Percentiles rank a stretch among this genome's conserved stretches.
Evolutionary conservation across 2,329 filamentous ascomycete species (phyloP).

Genomic region (Cytospora leucostoma): DNA sequence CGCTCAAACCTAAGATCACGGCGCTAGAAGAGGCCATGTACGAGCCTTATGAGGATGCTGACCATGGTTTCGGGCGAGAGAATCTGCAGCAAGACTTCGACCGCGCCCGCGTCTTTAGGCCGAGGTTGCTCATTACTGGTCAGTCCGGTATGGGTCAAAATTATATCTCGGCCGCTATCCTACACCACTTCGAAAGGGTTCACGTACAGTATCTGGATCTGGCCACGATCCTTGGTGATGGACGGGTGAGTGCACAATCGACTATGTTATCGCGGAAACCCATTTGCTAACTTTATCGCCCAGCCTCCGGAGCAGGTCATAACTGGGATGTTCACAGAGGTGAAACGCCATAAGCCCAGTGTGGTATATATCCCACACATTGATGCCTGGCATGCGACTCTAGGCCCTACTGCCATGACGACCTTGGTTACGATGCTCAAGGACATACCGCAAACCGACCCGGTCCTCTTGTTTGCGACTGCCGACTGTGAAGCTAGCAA

Average conservation of each 20-base stretch:
- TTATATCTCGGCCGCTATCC: conserved; percentile 80
- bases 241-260: conserved; percentile 57
- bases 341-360: conserved; percentile 90
- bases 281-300: conserved; percentile 33
- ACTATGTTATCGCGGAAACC: conserved; percentile 21
- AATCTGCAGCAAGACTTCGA: conserved; percentile 78
- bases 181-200: conserved; percentile 90
- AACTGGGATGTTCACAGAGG: conserved; percentile 87
- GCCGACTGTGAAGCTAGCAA: conserved; percentile 69
- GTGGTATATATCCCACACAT: conserved; percentile 93
- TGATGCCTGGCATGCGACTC: conserved; percentile 76
- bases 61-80: conserved; percentile 83
- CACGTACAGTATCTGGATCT: conserved; percentile 96
- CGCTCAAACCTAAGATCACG: conserved; percentile 81
- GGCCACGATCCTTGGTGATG: conserved; percentile 81
- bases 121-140: conserved; percentile 82
- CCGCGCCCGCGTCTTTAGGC: conserved; percentile 82
- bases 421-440: conserved; percentile 83
- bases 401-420: conserved; percentile 66
- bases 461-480: conserved; percentile 84
- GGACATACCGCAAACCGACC: conserved; percentile 85
- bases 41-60: conserved; percentile 79
- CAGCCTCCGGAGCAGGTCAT: conserved; percentile 82
- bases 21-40: conserved; percentile 93
- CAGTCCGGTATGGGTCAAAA: conserved; percentile 87